phyloP scores from a whole-genome alignment of 2,329 filamentous ascomycete species.

The Xylaria sp. region DNA sequence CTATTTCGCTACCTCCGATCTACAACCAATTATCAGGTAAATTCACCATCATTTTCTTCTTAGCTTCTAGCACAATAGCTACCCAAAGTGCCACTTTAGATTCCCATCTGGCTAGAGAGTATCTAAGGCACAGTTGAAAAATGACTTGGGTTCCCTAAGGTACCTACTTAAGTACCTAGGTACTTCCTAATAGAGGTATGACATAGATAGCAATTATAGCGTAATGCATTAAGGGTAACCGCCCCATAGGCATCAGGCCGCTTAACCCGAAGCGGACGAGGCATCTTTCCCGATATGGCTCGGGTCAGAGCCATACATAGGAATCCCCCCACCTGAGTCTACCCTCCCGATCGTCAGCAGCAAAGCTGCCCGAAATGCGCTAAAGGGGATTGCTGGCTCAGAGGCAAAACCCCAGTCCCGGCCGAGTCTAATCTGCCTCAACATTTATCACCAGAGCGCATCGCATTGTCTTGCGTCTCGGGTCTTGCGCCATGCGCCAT shows the following conservation, averaged over 20 bases:
- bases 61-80: too few relatives aligned
- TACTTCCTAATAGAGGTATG: neutral
- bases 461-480: too few relatives aligned
- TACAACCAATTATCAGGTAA: too few relatives aligned
- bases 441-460: neutral
- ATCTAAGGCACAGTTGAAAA: neutral
- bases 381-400: constrained; percentile 1
- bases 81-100: too few relatives aligned
- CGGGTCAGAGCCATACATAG: neutral
- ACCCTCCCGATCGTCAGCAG: neutral
- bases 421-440: neutral
- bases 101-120: constrained; percentile 18
- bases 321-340: neutral
- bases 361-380: constrained; percentile 1
- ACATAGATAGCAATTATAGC: neutral
- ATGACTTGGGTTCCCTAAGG: too few relatives aligned
- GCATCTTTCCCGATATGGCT: neutral
- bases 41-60: too few relatives aligned
- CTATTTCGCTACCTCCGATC: too few relatives aligned
- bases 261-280: constrained; percentile 1
- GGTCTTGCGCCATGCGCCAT: too few relatives aligned
- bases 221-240: neutral
- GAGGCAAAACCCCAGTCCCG: neutral
- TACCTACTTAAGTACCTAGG: neutral
- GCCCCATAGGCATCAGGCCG: neutral